Base-by-base conservation (phyloP, 1,284 basidiomycete genomes). In the Ceratobasidium papillatum region DNA sequence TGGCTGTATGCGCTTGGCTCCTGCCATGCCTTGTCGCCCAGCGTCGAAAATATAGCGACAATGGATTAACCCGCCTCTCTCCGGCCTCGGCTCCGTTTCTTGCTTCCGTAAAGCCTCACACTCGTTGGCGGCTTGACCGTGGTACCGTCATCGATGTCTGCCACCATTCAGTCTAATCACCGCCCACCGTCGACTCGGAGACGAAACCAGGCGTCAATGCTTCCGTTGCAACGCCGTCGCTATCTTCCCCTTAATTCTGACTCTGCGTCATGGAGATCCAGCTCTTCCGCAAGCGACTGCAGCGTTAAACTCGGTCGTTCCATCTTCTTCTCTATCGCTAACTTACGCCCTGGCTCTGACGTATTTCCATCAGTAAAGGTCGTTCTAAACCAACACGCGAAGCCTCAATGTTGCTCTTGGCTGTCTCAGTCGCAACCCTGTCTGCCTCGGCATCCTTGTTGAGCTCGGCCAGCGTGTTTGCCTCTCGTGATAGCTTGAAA, bases 361-460 rank as follows among this genome's bases (percentile, higher is more conserved):
- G 58, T 61, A 41, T n/a, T n/a, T 22, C 32, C 7, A 36, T 56
- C 54, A 12, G 32, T 25, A 34, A 34, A 32, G 11, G 25, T 49
- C 41, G 25, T 61, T 4, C 22, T 14, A 19, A 30, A 47, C 58
- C 38, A 45, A 30, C 45, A 56, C 22, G 41, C 22, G 43, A 65
- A 27, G 58, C 25, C 54, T 22, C 32, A 22, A 41, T 27, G 30
- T 11, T 43, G 9, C n/a, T 32, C 54, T 49, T 47, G 34, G 63
- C 54, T 51, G 38, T 69, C 56, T 65, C 58, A 45, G 43, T 49
- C 52, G 25, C 72, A 19, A 22, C 30, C 43, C 43, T 68, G 30
- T 41, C 47, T 45, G 58, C 56, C 59, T 69, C 74, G 41, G 74
- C 74, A 47, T 41, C 59, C 41, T 32, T 38, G 45, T 19, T 4